These are phyloP conservation scores for Malassezia sp. DNA, from an alignment of 1,284 basidiomycete species.

Conservation along the genomic window DNA sequence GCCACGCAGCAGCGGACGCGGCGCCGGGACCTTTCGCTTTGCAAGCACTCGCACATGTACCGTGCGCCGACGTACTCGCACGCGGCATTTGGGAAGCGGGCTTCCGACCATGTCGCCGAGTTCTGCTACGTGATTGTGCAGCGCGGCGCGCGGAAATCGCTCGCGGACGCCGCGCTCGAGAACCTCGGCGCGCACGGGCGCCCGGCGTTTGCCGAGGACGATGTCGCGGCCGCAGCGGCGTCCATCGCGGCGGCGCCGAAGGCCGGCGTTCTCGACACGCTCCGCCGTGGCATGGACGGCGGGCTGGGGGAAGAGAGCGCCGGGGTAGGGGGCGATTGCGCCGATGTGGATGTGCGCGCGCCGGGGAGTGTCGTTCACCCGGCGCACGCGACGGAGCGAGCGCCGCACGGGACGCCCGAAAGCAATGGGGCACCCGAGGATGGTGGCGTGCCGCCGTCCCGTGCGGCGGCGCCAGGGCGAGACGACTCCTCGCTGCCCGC, in stretches of 20 bases:
- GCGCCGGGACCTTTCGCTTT: constrained; percentile 52
- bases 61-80: constrained; percentile 75
- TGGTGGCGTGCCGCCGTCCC: background rate
- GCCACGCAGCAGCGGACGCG: background rate
- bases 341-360: too few relatives aligned
- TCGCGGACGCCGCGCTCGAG: constrained; percentile 17
- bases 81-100: constrained; percentile 68
- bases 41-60: constrained; percentile 74
- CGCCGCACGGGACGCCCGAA: too few relatives aligned
- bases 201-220: background rate
- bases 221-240: background rate
- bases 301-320: background rate
- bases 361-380: too few relatives aligned
- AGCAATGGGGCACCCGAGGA: constrained; percentile 12
- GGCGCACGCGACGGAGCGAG: constrained; percentile 6
- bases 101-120: constrained; percentile 70
- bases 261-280: constrained; percentile 26
- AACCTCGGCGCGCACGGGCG: background rate
- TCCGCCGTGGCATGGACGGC: constrained; percentile 18
- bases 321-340: too few relatives aligned
- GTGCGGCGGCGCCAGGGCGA: too few relatives aligned
- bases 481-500: too few relatives aligned
- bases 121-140: constrained; percentile 86
- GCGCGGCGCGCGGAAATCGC: constrained; percentile 59
- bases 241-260: constrained; percentile 17